Base-by-base conservation (phyloP, 2,329 filamentous ascomycete species). In the Pseudogymnoascus sp. region DNA sequence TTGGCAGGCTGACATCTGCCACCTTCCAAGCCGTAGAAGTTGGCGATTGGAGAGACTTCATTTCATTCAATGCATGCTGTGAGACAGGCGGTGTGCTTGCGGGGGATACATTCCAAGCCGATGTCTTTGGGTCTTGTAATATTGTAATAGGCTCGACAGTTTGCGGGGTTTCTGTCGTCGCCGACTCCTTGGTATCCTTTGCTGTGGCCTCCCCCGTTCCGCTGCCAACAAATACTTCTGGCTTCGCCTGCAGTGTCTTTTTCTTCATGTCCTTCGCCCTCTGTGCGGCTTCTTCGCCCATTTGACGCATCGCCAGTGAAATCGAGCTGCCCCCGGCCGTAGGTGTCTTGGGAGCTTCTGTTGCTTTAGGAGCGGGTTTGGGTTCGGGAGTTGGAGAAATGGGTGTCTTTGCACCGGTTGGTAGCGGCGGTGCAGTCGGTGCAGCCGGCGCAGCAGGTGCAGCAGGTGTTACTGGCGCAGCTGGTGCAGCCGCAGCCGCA, bases 281-380 rank as follows among this genome's bases (percentile, higher is more conserved):
- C 66, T 79, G 74, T 0, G 83, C 84, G 56, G 81, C 84, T 70
- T 90, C 86, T 67, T 89, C 79, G 39, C 82, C 83, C 57, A 84
- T 76, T 67, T 78, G 81, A 64, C 76, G 75, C 56, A 81, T 71
- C 1, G 81, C 77, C 10, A 80, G 69, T 68, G 62, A 71, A 62
- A 64, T 73, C 64, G 68, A 64, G 62, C 60, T 66, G 60, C 48
- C 64, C 45, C 64, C 65, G 30, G 65, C 67, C 56, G 67, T 63
- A 15, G 8, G 60, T 30, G 30, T 55, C 56, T 39, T 63, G 64
- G 61, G n/a, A 18, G 37, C 19, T 39, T 63, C 60, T 15, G 55
- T 18, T 13, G 23, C 62, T 38, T 63, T 65, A 2, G 68, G 59
- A 8, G 65, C 63, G 4, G 67, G 48, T 37, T 67, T 57, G 23